Conservation (phyloP, 768 basidiomycete species). For the Tremella fuciformis region DNA sequence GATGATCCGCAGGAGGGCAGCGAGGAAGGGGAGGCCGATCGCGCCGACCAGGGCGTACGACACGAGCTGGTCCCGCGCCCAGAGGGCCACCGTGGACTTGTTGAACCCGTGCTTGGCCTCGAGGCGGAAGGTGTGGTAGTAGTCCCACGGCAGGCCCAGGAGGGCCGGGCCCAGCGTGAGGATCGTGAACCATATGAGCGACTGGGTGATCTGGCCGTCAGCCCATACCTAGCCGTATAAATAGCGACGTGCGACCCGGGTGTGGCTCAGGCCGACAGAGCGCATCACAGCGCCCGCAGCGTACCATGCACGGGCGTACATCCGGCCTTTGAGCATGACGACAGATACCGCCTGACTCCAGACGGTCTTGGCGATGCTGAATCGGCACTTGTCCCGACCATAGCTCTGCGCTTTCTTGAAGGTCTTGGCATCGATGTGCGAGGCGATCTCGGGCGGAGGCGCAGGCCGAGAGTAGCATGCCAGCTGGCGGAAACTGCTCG, state of each 20-base stretch:
- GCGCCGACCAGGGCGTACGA: constrained; percentile 67
- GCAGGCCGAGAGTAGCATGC: constrained; percentile 73
- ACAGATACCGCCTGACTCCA: constrained; percentile 73
- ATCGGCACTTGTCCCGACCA: constrained; percentile 84
- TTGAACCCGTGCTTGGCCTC: constrained; percentile 97
- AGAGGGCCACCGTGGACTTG: constrained; percentile 77
- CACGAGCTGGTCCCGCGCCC: constrained; percentile 76
- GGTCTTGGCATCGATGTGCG: constrained; percentile 65
- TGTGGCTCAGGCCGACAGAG: constrained; percentile 62
- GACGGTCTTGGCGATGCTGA: constrained; percentile 68
- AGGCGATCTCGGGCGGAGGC: constrained; percentile 68
- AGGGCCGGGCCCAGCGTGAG: constrained; percentile 63
- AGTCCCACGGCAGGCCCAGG: constrained; percentile 69
- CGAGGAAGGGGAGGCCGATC: constrained; percentile 80
- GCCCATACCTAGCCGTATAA: not conserved
- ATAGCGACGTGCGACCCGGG: constrained; percentile 64
- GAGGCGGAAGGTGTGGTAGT: constrained; percentile 87
- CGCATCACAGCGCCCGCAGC: constrained; percentile 60
- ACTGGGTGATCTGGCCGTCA: constrained; percentile 69
- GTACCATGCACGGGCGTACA: constrained; percentile 80
- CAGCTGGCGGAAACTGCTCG: constrained; percentile 69
- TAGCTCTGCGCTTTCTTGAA: constrained; percentile 90
- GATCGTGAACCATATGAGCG: constrained; percentile 69
- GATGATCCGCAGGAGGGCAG: constrained; percentile 82
- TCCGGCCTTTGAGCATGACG: constrained; percentile 66